These are phyloP conservation scores for Aureobasidium uvarum DNA, from an alignment of 2,329 filamentous ascomycete genomes.

Conservation along the genomic window DNA sequence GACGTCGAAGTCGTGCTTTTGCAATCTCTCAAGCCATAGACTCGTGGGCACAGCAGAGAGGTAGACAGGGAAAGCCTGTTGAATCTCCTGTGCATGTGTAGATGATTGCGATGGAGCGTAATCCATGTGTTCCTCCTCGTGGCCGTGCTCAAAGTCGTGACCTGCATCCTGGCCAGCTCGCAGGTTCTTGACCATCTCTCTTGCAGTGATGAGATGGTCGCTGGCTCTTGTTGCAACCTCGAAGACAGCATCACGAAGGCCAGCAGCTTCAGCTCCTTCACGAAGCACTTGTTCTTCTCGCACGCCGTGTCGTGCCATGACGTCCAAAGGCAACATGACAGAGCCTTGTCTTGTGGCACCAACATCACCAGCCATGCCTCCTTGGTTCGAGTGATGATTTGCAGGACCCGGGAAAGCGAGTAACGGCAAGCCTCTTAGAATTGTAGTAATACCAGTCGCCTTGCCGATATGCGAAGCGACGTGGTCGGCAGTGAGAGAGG, in stretches of 20 bases:
- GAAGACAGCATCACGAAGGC: slow-evolving; percentile 87
- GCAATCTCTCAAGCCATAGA: slow-evolving; percentile 73
- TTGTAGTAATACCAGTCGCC: slow-evolving; percentile 79
- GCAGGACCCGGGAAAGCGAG: slow-evolving; percentile 73
- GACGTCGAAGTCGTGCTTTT: slow-evolving; percentile 82
- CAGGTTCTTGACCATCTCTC: slow-evolving; percentile 84
- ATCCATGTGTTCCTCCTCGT: slow-evolving; percentile 67
- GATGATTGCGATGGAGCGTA: slow-evolving; percentile 42
- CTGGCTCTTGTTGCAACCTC: slow-evolving; percentile 88
- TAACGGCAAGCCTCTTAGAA: slow-evolving; percentile 82
- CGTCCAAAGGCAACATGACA: slow-evolving; percentile 79
- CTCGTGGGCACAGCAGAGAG: slow-evolving; percentile 75
- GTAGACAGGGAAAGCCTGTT: slow-evolving; percentile 72
- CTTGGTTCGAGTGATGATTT: slow-evolving; percentile 55
- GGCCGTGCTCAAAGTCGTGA: slow-evolving; percentile 85
- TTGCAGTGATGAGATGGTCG: slow-evolving; percentile 89
- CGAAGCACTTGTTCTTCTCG: slow-evolving; percentile 88
- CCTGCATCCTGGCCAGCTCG: slow-evolving; percentile 70
- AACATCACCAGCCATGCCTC: slow-evolving; percentile 41
- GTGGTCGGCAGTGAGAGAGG: slow-evolving; percentile 84
- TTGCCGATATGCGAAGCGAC: slow-evolving; percentile 95
- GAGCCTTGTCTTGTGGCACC: slow-evolving; percentile 56
- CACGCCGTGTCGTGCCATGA: slow-evolving; percentile 79
- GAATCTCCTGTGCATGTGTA: slow-evolving; percentile 53
- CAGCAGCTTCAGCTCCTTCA: slow-evolving; percentile 71